A percentile compares a stretch with the other conserved stretches of the same genome.
Evolutionary conservation across 371 early-diverging fungal species (phyloP).

Genomic region (Basidiobolus meristosporus): DNA sequence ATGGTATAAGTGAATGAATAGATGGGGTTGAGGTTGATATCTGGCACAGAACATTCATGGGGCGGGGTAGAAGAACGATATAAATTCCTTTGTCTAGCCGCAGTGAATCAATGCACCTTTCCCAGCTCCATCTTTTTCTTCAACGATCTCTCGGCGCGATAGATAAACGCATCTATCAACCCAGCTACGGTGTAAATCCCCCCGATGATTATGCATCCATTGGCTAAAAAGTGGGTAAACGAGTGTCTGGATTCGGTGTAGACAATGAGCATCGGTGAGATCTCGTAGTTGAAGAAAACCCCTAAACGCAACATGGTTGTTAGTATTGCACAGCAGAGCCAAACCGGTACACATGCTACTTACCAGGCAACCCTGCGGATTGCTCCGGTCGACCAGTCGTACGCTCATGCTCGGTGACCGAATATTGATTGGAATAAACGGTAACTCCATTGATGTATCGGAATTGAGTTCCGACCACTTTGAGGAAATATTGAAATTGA

Average conservation of each 20-base stretch:
- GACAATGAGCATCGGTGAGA: slow-evolving; percentile 89
- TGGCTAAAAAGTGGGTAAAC: slow-evolving; percentile 71
- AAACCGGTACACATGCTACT: not conserved
- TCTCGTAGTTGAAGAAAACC: slow-evolving; percentile 87
- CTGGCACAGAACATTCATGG: no score
- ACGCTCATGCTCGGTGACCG: slow-evolving; percentile 72
- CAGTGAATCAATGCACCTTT: no score
- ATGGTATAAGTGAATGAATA: no score
- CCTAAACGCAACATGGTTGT: slow-evolving; percentile 20
- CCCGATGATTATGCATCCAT: slow-evolving; percentile 84
- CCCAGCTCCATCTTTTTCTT: slow-evolving; percentile 72
- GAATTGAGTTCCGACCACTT: slow-evolving; percentile 82
- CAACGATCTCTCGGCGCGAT: slow-evolving; percentile 63
- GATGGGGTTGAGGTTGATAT: no score
- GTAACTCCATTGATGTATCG: slow-evolving; percentile 34
- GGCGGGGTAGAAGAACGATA: no score
- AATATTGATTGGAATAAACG: slow-evolving; percentile 78
- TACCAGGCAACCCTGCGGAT: slow-evolving; percentile 40
- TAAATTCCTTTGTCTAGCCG: no score
- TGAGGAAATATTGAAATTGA: slow-evolving; percentile 77
- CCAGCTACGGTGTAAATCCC: slow-evolving; percentile 91
- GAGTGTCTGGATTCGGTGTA: slow-evolving; percentile 68
- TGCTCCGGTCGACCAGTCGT: slow-evolving; percentile 8
- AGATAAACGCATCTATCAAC: slow-evolving; percentile 75
- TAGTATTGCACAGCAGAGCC: not conserved